phyloP scores from a whole-genome alignment of 805 yeast genomes.

The Wickerhamomyces silvicola region DNA sequence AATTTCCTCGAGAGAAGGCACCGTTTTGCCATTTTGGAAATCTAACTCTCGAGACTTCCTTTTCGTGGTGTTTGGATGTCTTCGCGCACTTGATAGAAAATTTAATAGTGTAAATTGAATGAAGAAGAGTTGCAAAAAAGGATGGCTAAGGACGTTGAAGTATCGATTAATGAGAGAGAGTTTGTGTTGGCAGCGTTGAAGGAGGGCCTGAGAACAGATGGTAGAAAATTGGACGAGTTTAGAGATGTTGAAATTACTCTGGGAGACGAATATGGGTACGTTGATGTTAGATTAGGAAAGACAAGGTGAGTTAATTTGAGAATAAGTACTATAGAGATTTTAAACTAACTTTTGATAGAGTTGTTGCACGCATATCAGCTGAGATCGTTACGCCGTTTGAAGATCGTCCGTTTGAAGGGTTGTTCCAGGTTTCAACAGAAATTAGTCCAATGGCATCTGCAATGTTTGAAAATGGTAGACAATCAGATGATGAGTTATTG shows the following conservation, averaged over 20 bases:
- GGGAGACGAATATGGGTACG: constrained; percentile 74
- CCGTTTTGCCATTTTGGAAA: no score
- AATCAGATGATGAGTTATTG: constrained; percentile 74
- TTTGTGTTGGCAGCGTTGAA: constrained; percentile 61
- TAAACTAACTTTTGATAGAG: constrained; percentile 26
- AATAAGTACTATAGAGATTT: background rate
- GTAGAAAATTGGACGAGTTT: constrained; percentile 56
- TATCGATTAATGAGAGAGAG: constrained; percentile 55
- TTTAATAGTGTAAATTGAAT: background rate
- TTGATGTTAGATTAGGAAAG: constrained; percentile 68
- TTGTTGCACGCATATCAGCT: constrained; percentile 68
- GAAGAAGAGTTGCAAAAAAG: background rate
- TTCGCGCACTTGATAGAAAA: background rate
- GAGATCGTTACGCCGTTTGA: constrained; percentile 75
- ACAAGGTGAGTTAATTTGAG: constrained; percentile 33
- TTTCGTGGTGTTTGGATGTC: no score
- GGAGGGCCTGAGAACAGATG: constrained; percentile 59
- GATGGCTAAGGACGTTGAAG: constrained; percentile 58
- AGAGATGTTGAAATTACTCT: constrained; percentile 60
- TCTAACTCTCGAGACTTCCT: no score
- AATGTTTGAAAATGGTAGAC: constrained; percentile 63
- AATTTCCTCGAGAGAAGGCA: no score
- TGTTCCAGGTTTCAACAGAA: constrained; percentile 78
- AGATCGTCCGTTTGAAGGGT: constrained; percentile 91
- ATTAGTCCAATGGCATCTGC: constrained; percentile 88